Percentiles rank a stretch among this genome's conserved stretches.
These are phyloP conservation scores for Cercospora berteroae DNA, from an alignment of 2,329 filamentous ascomycete species.

Conservation along the genomic window DNA sequence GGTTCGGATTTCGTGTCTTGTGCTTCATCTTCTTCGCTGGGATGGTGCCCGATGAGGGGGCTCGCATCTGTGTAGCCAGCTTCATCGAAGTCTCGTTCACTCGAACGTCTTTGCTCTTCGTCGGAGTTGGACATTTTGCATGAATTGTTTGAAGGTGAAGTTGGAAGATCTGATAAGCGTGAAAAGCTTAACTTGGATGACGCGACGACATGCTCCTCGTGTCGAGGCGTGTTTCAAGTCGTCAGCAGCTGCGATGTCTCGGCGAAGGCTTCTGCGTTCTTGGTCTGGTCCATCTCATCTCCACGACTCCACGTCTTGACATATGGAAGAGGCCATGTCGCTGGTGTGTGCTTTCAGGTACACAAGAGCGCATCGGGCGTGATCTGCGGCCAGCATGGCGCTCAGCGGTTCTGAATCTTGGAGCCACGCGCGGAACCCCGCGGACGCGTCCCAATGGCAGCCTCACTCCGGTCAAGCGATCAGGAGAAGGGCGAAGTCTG, in stretches of 20 bases:
- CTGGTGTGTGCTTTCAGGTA: neutral
- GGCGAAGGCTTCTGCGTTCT: neutral
- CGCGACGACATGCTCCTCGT: constrained; percentile 1
- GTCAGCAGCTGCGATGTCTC: neutral
- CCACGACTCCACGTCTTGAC: neutral
- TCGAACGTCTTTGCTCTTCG: neutral
- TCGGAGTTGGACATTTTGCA: neutral
- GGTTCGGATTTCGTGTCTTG: neutral
- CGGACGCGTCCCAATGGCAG: neutral
- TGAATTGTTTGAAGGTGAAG: neutral
- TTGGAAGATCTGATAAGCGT: neutral
- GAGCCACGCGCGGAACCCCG: neutral
- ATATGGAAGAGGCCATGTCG: neutral
- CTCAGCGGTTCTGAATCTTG: neutral
- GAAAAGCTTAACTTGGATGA: constrained; percentile 3
- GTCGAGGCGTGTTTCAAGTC: neutral
- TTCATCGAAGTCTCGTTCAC: neutral
- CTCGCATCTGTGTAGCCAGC: neutral
- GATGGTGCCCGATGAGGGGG: neutral
- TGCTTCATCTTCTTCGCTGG: neutral
- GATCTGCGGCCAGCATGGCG: neutral
- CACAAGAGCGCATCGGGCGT: neutral
- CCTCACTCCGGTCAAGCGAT: neutral
- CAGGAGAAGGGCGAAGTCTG: neutral
- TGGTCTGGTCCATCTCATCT: neutral